These are phyloP conservation scores for Trifolium fragiferum DNA, from an alignment of 306 rosid species.

Conservation along the genomic window DNA sequence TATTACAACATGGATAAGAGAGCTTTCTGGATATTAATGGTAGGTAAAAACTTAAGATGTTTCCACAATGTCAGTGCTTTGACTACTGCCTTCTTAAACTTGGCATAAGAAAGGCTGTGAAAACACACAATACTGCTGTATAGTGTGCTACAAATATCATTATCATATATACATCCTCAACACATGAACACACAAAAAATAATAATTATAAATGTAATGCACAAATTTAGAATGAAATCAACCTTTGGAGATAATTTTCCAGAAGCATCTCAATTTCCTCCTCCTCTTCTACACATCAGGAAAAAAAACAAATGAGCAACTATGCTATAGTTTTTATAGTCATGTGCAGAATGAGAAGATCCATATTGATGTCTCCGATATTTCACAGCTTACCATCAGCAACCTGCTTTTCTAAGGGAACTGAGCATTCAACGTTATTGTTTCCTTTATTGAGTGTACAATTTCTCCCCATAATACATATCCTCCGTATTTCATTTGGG, in stretches of 20 bases:
- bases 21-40: conserved; percentile 27
- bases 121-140: conserved; percentile 4
- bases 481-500: conserved; percentile 82
- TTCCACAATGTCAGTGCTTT: conserved; percentile 8
- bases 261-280: conserved; percentile 99
- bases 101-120: conserved; percentile 23
- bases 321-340: background rate
- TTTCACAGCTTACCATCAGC: conserved; percentile 70
- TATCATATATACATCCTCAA: conserved; percentile 35
- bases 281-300: conserved; percentile 79
- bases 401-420: conserved; percentile 80
- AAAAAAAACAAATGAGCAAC: conserved; percentile 40
- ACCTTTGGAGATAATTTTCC: conserved; percentile 99
- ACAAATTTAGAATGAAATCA: conserved; percentile 42
- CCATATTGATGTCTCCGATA: conserved; percentile 14
- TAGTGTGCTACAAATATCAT: conserved; percentile 23
- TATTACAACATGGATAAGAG: conserved; percentile 21
- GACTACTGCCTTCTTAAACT: conserved; percentile 23
- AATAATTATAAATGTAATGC: conserved; percentile 33
- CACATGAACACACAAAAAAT: background rate
- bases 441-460: conserved; percentile 68
- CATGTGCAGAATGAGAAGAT: conserved; percentile 27
- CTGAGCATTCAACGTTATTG: conserved; percentile 69
- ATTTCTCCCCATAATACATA: conserved; percentile 90
- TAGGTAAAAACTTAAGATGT: conserved; percentile 21